Conservation (phyloP, 2,329 filamentous ascomycete species). For the Cladosporium sp. region DNA sequence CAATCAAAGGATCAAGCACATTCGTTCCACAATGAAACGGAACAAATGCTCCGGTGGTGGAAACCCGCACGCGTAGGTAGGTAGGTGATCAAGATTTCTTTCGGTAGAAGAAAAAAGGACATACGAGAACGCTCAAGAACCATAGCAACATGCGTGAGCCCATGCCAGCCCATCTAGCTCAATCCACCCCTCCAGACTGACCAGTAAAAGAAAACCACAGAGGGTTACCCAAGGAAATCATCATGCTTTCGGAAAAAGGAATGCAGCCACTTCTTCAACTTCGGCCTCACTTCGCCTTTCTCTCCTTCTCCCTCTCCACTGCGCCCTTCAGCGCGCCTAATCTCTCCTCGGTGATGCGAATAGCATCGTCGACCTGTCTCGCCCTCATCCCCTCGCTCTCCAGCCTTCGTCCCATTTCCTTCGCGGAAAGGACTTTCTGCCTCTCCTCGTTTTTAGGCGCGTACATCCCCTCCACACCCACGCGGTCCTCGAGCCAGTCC, state of each 20-base stretch:
- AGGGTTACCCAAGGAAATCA: not conserved
- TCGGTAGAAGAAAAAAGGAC: not conserved
- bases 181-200: not conserved
- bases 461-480: slow-evolving; percentile 63
- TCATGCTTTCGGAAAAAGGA: not conserved
- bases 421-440: slow-evolving; percentile 31
- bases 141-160: slow-evolving; percentile 3
- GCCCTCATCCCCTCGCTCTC: slow-evolving; percentile 71
- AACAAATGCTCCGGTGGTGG: too few relatives aligned
- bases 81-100: slow-evolving; percentile 5
- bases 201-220: not conserved
- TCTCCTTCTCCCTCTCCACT: slow-evolving; percentile 58
- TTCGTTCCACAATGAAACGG: too few relatives aligned
- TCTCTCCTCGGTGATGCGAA: slow-evolving; percentile 82
- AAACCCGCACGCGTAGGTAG: too few relatives aligned
- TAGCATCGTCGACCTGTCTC: slow-evolving; percentile 76
- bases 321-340: slow-evolving; percentile 74
- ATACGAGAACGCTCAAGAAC: slow-evolving; percentile 17
- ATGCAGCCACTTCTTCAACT: not conserved
- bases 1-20: too few relatives aligned
- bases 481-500: slow-evolving; percentile 89
- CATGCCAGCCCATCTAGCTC: not conserved
- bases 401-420: slow-evolving; percentile 30
- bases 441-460: slow-evolving; percentile 28
- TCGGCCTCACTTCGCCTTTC: slow-evolving; percentile 6